Evolutionary conservation across 768 basidiomycete genomes (phyloP), one percentile per base, ranked within the genome.

Genomic region (Mycena floridula): DNA sequence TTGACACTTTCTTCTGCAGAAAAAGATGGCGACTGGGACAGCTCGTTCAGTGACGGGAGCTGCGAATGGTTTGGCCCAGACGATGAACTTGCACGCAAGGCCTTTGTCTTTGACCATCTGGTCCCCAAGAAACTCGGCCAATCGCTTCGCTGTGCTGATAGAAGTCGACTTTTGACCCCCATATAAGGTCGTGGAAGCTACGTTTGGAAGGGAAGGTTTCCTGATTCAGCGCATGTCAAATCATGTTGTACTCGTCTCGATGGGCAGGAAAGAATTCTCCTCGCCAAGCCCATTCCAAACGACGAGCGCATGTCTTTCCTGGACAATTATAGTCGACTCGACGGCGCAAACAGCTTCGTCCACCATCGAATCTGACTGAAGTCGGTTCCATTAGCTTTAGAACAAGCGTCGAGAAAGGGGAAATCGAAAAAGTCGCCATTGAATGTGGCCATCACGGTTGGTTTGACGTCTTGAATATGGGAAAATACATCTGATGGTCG

Each of bases 51-150:
- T 98, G 52, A 99, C 93, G 1, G 96, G 92, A 1, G 95, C 89
- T 2, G 93, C 94, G 13, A 76, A 68, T 2, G 96, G 96, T 56
- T 87, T 89, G 3, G 87, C 86, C 21, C 94, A 98, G 58, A 99
- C 97, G 70, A 99, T 92, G 66, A 99, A 99, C 59, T 92, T 93
- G 75, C 96, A 98, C 7, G 96, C 90, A 15, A 99, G 81, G 46
- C 96, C 96, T 60, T 98, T 99, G 69, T 98, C 96, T 64, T 97
- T 97, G 55, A 98, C 94, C 96, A 99, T 99, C 55, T 93, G 89
- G 59, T 93, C 84, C 25, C 96, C 96, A 45, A 99, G 67, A 68
- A 99, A 98, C 60, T 99, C 96, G 2, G 96, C 93, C 18, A 99
- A 74, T 47, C 96, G 83, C 52, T 78, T 82, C 3, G 96, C 96